These are phyloP conservation scores for Silene vulgaris DNA, from an alignment of 179 eudicot genomes.

Conservation along the genomic window DNA sequence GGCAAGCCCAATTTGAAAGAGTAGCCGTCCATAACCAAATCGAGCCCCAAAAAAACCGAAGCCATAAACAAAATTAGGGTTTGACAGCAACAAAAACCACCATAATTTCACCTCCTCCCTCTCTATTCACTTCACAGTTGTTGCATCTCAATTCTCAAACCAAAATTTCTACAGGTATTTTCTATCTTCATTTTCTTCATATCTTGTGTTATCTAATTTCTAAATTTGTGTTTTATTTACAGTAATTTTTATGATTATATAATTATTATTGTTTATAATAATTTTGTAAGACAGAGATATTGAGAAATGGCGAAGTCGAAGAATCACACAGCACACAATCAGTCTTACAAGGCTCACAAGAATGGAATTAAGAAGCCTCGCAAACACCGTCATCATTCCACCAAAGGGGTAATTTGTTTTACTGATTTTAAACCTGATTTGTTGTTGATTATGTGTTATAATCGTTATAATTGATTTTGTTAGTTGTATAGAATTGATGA, in stretches of 20 bases:
- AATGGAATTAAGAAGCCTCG: conserved; percentile 91
- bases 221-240: too few relatives aligned
- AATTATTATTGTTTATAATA: not conserved
- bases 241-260: not conserved
- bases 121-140: not conserved
- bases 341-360: conserved; percentile 78
- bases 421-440: not conserved
- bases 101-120: not conserved
- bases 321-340: conserved; percentile 96
- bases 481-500: not conserved
- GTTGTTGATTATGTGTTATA: not conserved
- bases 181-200: not conserved
- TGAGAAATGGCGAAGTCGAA: conserved; percentile 82
- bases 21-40: not conserved
- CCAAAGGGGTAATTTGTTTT: conserved; percentile 61
- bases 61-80: conserved; percentile 3
- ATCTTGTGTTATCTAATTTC: not conserved
- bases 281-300: not conserved
- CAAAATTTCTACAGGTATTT: not conserved
- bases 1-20: too few relatives aligned
- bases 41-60: not conserved
- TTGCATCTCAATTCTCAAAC: not conserved
- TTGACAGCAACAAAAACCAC: not conserved
- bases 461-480: not conserved
- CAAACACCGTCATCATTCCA: conserved; percentile 67